Base-by-base conservation (phyloP, 305 asterid genomes). In the Fraxinus nigra region DNA sequence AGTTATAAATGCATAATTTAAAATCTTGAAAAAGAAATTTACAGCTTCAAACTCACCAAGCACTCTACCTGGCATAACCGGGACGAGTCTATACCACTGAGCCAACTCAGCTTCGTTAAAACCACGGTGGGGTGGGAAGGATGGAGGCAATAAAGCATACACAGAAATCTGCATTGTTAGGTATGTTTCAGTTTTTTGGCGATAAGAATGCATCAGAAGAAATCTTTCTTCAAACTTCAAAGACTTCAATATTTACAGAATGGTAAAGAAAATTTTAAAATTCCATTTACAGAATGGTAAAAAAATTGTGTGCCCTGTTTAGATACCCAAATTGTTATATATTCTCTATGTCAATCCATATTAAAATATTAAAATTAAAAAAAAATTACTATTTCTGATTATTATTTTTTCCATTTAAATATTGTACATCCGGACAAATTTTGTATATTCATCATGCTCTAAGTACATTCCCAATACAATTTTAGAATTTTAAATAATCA, bases 21-120 rank as follows among this genome's bases (percentile, higher is more conserved):
- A 13, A 72, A 83, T 10, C 3, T 22, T 48, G 51, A 76, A 78
- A 61, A 24, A 48, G 37, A 85, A 77, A 22, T 81, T 70, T 77
- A 78, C 81, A 85, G 73, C 72, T 83, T 56, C 78, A 30, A 65
- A 73, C 93, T 78, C 78, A 84, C 93, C 90, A 89, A 91, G 90
- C 94, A 83, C 84, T 78, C 82, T 72, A 30, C 75, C 38, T 14
- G 38, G 9, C 75, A 69, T 14, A 30, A 32, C 20, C 74, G 35
- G 73, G 33, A 67, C 37, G 34, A 61, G 70, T 61, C 18, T 20
- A 63, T 40, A 38, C 33, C 32, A 1, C 33, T 24, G 72, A 63
- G 72, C 72, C 72, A 63, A 63, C 33, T 63, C 72, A 8, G 33
- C 72, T 63, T 24, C 72, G 32, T 63, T 65, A 78, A 72, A 82